Evolutionary conservation across 73 alveolate genomes (phyloP), one percentile per base, ranked within the genome.

Genomic region (Urostyla sp.): DNA sequence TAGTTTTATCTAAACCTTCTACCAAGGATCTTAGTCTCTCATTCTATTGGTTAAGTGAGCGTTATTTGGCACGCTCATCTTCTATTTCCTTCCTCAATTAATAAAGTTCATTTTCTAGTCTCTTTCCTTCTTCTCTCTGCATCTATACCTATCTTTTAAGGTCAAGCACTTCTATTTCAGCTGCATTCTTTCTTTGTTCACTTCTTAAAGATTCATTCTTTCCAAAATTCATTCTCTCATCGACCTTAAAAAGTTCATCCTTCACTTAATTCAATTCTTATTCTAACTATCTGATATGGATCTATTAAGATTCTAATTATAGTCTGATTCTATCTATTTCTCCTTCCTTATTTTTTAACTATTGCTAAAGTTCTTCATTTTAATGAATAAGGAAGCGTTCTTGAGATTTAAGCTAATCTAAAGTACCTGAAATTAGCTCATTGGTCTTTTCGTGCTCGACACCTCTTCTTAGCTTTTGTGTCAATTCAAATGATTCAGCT

Each of bases 21-120:
- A 83, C 75, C 59, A 87, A 63, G 52, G 80, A 46, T 27, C 66
- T 67, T 11, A 87, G 84, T 40, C 88, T 78, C 0, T 73, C 85
- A 10, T 28, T 54, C 43, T 87, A 49, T 34, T 80, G 52, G 23
- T 45, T 34, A 21, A 87, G 75, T 4, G 24, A 32, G 52, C 37
- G 32, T 13, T 23, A 15, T 2, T 43, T 51, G 0, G 46, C 31
- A 44, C 46, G 53, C 34, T 81, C 91, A 0, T 50, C 66, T n/a
- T 81, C 91, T 18, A 59, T 49, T 24, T 63, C 84, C 30, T 55
- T 67, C 52, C 49, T 30, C 31, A 45, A 4, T 6, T 27, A 18
- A 8, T 20, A 3, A 27, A 87, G 28, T 21, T 87, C 88, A 13
- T 45, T 58, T 57, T 81, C 74, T 16, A 46, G 20, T 40, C 75